Evolutionary conservation across 495 filamentous ascomycete genomes (phyloP), one percentile per base, ranked within the genome.

Genomic region (Eremomyces bilateralis): DNA sequence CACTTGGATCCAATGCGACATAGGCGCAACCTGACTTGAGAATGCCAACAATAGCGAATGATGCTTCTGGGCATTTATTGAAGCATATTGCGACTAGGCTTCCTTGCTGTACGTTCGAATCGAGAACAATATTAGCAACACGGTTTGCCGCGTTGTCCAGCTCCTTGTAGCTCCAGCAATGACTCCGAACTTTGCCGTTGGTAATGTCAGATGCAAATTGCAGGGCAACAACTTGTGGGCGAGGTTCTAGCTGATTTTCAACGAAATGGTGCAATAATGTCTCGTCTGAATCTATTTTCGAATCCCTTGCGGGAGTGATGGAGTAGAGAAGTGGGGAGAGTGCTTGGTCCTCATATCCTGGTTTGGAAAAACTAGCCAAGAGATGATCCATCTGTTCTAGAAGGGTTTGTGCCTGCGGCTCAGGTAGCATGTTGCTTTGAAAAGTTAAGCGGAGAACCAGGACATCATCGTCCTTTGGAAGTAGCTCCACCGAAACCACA

Each of bases 21-120:
- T 83, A 94, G 1, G 71, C 65, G 45, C 76, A 85, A 0, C 82
- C 84, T 4, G 72, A 69, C 50, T 88, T 88, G 31, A 88, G 54
- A 29, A 84, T 71, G 3, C 78, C 81, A 4, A 88, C 57, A 16
- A 85, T 80, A 2, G 76, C 68, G 40, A 82, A 73, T 30, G 74
- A 82, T 6, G 80, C 67, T 32, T 78, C 69, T 1, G 80, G 71
- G 40, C 70, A 80, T 50, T 84, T 84, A 34, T 82, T 68, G 44
- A 91, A 85, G 47, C 74, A 76, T 4, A 80, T 68, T 0, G 68
- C 76, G 13, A 91, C 58, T n/a, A 82, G 64, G 13, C 57, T 49
- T 2, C 69, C 65, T 0, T 56, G 40, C 18, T 53, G 38, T 15
- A 57, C 47, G 22, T 54, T 45, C 20, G 50, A 35, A 0, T 40